These are phyloP conservation scores for Effrenium voratum DNA, from an alignment of 73 alveolate genomes.

Conservation along the genomic window DNA sequence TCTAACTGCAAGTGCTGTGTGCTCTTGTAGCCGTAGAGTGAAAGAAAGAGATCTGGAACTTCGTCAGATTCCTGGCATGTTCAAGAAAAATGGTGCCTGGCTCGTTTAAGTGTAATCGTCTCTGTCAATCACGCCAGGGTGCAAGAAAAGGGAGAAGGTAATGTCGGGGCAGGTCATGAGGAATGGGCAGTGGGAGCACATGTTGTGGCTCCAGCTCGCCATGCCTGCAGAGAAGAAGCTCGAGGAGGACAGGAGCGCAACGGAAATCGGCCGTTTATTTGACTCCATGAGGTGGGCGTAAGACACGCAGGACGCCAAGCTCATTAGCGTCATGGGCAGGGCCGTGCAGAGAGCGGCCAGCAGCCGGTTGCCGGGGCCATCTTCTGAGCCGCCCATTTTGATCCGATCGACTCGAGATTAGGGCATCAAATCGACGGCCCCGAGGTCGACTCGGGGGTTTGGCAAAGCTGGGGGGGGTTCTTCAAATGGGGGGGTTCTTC, in stretches of 20 bases:
- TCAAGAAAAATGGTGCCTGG: too few relatives aligned
- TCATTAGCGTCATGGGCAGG: constrained; percentile 64
- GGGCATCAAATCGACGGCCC: too few relatives aligned
- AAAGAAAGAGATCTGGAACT: too few relatives aligned
- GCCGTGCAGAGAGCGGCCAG: constrained; percentile 57
- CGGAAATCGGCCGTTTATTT: background rate
- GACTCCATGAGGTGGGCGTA: constrained; percentile 78
- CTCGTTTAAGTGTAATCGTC: too few relatives aligned
- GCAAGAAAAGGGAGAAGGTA: constrained; percentile 81
- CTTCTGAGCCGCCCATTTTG: too few relatives aligned
- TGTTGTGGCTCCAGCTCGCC: background rate
- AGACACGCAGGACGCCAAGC: constrained; percentile 86
- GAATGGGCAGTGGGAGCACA: constrained; percentile 51
- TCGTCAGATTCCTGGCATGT: too few relatives aligned
- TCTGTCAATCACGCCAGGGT: background rate
- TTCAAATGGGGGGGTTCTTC: too few relatives aligned
- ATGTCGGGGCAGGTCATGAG: constrained; percentile 85
- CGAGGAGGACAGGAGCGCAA: background rate
- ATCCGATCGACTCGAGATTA: too few relatives aligned
- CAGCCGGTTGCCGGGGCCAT: background rate
- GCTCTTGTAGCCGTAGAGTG: too few relatives aligned
- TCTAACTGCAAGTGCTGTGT: too few relatives aligned
- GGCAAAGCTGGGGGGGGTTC: too few relatives aligned
- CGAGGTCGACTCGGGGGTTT: too few relatives aligned
- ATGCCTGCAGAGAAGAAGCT: background rate